phyloP scores from a whole-genome alignment of 257 asterid species.

The Solanum dulcamara region DNA sequence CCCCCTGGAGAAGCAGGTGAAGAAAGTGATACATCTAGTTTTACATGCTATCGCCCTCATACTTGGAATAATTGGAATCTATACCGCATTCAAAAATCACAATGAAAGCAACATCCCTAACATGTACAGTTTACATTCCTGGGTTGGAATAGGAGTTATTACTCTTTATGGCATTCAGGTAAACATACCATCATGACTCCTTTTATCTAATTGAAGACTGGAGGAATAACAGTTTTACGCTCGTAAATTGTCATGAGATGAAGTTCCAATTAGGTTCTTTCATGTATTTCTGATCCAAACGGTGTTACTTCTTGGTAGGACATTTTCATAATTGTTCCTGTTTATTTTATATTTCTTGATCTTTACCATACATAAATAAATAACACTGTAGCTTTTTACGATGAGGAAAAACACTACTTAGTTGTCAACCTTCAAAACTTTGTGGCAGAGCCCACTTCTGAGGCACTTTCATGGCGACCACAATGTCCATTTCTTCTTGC shows the following conservation, averaged over 20 bases:
- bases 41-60: conserved; percentile 70
- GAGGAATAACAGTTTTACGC: not conserved
- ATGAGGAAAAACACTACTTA: not conserved
- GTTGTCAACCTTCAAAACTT: not conserved
- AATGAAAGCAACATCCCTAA: conserved; percentile 81
- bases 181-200: not conserved
- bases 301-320: not conserved
- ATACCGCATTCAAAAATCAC: conserved; percentile 76
- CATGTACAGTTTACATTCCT: conserved; percentile 91
- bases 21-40: conserved; percentile 68
- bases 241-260: not conserved
- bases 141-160: conserved; percentile 81
- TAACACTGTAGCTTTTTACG: not conserved
- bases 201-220: not conserved
- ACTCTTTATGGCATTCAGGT: conserved; percentile 91
- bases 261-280: not conserved
- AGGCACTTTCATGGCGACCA: not conserved
- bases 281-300: not conserved
- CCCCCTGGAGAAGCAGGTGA: conserved; percentile 66
- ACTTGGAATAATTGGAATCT: conserved; percentile 81
- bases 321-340: not conserved
- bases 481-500: not conserved
- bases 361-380: not conserved
- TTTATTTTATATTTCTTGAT: not conserved
- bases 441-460: not conserved